A percentile compares a stretch with the other conserved stretches of the same genome.
phyloP scores from a whole-genome alignment of 768 basidiomycete species.

The Hortiboletus flavorubellus region DNA sequence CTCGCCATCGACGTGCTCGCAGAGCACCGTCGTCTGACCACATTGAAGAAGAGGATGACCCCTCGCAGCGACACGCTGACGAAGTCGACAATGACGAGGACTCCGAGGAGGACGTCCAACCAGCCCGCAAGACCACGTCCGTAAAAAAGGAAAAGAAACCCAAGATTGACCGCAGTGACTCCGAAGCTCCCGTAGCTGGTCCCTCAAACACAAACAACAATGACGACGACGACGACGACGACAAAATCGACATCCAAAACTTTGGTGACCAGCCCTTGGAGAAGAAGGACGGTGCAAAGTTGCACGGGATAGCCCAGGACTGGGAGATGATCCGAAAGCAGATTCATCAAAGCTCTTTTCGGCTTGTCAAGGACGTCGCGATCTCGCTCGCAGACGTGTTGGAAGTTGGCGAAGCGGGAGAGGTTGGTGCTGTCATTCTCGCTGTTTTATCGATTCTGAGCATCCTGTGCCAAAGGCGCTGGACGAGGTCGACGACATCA shows the following conservation, averaged over 20 bases:
- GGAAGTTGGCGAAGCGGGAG: constrained; percentile 48
- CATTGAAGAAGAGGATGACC: constrained; percentile 55
- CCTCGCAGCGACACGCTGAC: constrained; percentile 37
- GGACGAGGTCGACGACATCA: constrained; percentile 57
- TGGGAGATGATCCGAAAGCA: constrained; percentile 56
- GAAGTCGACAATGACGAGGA: constrained; percentile 38
- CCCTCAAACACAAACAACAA: constrained; percentile 13
- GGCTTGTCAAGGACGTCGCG: constrained; percentile 50
- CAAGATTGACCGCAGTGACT: constrained; percentile 24
- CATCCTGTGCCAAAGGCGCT: constrained; percentile 41
- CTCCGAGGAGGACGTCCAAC: constrained; percentile 41
- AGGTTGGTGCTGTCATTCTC: constrained; percentile 38
- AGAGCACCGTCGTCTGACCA: constrained; percentile 51
- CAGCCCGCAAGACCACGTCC: constrained; percentile 27
- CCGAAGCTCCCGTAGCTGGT: constrained; percentile 19
- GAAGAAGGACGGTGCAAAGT: constrained; percentile 46
- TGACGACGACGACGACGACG: constrained; percentile 44
- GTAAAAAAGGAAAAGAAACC: constrained; percentile 33
- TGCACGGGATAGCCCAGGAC: constrained; percentile 58
- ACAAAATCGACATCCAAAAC: constrained; percentile 57
- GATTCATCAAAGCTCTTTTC: constrained; percentile 42
- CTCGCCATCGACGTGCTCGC: constrained; percentile 40
- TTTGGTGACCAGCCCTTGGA: constrained; percentile 67
- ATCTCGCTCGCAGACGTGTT: constrained; percentile 59
- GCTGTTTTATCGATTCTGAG: background rate